These are phyloP conservation scores for Aspergillus asperescens DNA, from an alignment of 495 filamentous ascomycete species.

Conservation along the genomic window DNA sequence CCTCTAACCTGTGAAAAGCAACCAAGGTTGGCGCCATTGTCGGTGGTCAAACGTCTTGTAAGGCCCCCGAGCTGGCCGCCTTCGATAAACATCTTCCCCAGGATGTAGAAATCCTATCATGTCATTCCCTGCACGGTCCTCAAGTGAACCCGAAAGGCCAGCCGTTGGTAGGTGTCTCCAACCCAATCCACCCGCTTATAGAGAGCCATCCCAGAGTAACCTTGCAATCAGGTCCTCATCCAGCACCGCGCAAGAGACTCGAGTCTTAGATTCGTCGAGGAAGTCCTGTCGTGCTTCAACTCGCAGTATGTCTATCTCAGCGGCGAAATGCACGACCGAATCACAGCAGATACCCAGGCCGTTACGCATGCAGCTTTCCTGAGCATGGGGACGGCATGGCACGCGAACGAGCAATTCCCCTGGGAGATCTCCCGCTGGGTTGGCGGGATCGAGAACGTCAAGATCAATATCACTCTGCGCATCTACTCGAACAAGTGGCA, in stretches of 20 bases:
- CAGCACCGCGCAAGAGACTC: conserved; percentile 79
- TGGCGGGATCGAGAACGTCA: conserved; percentile 97
- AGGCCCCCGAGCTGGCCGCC: conserved; percentile 90
- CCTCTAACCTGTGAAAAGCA: conserved; percentile 52
- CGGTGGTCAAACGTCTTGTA: conserved; percentile 96
- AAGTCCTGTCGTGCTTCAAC: conserved; percentile 71
- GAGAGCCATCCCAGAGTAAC: conserved; percentile 11
- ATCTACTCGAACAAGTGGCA: conserved; percentile 99
- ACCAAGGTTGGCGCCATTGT: conserved; percentile 92
- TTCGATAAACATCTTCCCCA: conserved; percentile 83
- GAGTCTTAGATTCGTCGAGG: conserved; percentile 71
- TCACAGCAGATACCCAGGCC: conserved; percentile 96
- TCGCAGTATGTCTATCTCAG: conserved; percentile 82
- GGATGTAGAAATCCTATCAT: conserved; percentile 92
- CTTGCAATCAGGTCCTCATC: conserved; percentile 65
- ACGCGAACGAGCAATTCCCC: conserved; percentile 85
- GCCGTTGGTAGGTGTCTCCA: conserved; percentile 58
- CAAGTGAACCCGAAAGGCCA: conserved; percentile 81
- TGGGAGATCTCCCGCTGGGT: conserved; percentile 93
- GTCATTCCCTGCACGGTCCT: conserved; percentile 94
- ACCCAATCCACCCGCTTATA: not conserved
- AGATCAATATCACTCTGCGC: conserved; percentile 94
- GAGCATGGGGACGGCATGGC: conserved; percentile 96
- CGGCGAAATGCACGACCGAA: conserved; percentile 84
- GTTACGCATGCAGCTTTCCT: conserved; percentile 97